phyloP scores from a whole-genome alignment of 2,329 filamentous ascomycete genomes.

The Simplicillium aogashimaense region DNA sequence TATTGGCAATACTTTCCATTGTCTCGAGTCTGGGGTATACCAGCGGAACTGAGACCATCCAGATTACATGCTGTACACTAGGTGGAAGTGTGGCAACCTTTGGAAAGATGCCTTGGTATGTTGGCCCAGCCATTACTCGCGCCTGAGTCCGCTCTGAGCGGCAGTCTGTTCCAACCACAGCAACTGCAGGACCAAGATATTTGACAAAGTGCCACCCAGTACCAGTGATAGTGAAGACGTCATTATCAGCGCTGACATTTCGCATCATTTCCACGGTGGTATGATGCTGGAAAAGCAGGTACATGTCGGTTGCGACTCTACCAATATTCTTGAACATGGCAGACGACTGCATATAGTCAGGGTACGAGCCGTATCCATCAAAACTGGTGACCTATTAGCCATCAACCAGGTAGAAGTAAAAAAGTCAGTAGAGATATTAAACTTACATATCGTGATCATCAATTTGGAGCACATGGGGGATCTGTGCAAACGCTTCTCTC shows the following conservation, averaged over 20 bases:
- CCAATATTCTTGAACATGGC: conserved; percentile 98
- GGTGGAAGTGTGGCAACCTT: conserved; percentile 86
- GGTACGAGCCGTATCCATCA: conserved; percentile 94
- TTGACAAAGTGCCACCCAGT: conserved; percentile 98
- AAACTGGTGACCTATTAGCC: conserved; percentile 47
- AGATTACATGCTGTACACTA: conserved; percentile 91
- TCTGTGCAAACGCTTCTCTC: conserved; percentile 92
- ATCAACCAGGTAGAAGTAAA: conserved; percentile 1
- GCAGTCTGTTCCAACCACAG: conserved; percentile 82
- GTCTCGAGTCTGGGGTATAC: conserved; percentile 87
- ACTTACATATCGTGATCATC: conserved; percentile 98
- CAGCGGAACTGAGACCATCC: conserved; percentile 88
- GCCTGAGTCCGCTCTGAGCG: conserved; percentile 83
- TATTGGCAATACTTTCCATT: conserved; percentile 83
- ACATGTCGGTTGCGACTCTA: conserved; percentile 92
- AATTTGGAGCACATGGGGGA: conserved; percentile 84
- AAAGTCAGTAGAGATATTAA: neutral
- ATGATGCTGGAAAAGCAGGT: conserved; percentile 95
- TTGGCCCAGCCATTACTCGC: conserved; percentile 90
- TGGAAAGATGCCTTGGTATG: conserved; percentile 94
- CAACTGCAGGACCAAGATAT: conserved; percentile 83
- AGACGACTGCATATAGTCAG: conserved; percentile 95
- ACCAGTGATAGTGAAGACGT: conserved; percentile 95
- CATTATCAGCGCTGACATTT: conserved; percentile 76
- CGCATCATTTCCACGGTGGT: conserved; percentile 89